Percentiles rank a stretch among this genome's conserved stretches.
These are phyloP conservation scores for Umbelopsis sp. DNA, from an alignment of 192 early-diverging fungal genomes.

Conservation along the genomic window DNA sequence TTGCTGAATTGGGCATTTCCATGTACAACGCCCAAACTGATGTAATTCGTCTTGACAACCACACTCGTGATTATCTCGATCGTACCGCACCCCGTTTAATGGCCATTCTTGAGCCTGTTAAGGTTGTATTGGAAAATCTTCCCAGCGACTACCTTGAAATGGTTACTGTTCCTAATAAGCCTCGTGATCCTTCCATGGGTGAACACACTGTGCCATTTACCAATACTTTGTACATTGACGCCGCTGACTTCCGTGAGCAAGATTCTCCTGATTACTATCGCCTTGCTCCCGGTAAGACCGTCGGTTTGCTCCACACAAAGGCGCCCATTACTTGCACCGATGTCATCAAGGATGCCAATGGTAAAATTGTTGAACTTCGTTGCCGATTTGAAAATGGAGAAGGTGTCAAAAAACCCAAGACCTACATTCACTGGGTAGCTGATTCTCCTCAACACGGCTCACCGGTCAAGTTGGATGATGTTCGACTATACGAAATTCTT, in stretches of 20 bases:
- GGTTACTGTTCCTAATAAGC: slow-evolving; percentile 87
- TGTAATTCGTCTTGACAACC: slow-evolving; percentile 88
- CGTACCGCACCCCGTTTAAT: slow-evolving; percentile 92
- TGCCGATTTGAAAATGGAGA: slow-evolving; percentile 77
- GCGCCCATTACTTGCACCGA: slow-evolving; percentile 85
- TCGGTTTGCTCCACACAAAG: slow-evolving; percentile 89
- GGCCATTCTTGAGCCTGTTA: slow-evolving; percentile 87
- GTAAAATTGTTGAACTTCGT: slow-evolving; percentile 81
- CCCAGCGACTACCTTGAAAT: slow-evolving; percentile 80
- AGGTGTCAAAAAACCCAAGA: slow-evolving; percentile 84
- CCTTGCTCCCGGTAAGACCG: slow-evolving; percentile 90
- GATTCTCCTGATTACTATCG: slow-evolving; percentile 97
- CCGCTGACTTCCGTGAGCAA: slow-evolving; percentile 90
- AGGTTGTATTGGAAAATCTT: slow-evolving; percentile 89
- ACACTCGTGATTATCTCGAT: slow-evolving; percentile 93
- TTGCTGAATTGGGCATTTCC: slow-evolving; percentile 88
- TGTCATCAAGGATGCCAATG: slow-evolving; percentile 75
- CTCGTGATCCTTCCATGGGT: slow-evolving; percentile 84
- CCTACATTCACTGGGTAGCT: slow-evolving; percentile 99
- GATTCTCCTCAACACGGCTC: slow-evolving; percentile 81
- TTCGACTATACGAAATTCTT: slow-evolving; percentile 83
- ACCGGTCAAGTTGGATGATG: slow-evolving; percentile 81
- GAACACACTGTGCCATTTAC: slow-evolving; percentile 90
- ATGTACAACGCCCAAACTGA: slow-evolving; percentile 84
- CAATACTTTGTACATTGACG: slow-evolving; percentile 92